These are phyloP conservation scores for Moricandia arvensis DNA, from an alignment of 345 rosid species.

Conservation along the genomic window DNA sequence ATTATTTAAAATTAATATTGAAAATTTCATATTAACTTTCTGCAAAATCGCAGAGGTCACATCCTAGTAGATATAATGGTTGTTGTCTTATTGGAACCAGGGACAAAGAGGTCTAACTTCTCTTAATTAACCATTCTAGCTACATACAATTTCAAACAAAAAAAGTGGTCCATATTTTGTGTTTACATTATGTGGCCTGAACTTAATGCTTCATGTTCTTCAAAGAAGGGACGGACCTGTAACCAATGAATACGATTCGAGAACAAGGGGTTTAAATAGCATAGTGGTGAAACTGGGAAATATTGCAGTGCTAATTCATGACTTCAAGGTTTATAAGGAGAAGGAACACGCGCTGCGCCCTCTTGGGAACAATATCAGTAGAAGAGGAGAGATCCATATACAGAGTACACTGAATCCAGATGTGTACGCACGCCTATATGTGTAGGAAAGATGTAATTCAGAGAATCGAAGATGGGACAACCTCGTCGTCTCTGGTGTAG, in stretches of 20 bases:
- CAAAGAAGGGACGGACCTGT: no score
- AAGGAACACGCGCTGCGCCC: neutral
- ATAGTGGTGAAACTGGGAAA: neutral
- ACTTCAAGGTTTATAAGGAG: neutral
- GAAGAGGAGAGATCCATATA: neutral
- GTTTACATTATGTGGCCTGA: no score
- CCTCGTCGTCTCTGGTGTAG: constrained; percentile 66
- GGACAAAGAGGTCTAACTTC: no score
- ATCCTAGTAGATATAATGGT: no score
- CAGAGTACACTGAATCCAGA: neutral
- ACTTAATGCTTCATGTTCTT: no score
- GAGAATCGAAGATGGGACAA: constrained; percentile 69
- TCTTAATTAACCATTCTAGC: no score
- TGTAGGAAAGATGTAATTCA: constrained; percentile 26
- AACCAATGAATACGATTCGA: neutral
- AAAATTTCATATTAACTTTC: no score
- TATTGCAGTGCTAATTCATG: neutral
- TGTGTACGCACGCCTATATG: neutral
- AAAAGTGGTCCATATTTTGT: no score
- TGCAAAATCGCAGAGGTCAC: no score
- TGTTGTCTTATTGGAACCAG: no score
- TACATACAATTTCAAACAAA: no score
- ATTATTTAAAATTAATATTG: no score
- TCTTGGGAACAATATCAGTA: neutral
- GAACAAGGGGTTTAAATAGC: neutral